Conservation (phyloP, 164 flowering plant species). For the Magnolia sinica region DNA sequence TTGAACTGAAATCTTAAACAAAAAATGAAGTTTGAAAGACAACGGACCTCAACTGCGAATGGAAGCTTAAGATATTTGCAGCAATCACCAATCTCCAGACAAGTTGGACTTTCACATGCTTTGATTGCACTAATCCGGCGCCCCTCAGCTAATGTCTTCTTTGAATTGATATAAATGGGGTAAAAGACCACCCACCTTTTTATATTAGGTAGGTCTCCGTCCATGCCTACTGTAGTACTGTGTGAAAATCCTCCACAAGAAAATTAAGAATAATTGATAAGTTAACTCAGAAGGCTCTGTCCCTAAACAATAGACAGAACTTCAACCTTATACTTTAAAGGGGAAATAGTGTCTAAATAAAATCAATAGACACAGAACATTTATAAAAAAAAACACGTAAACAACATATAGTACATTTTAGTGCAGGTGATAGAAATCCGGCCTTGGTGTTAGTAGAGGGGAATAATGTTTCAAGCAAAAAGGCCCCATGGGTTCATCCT, state of each 20-base stretch:
- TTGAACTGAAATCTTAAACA: too few species aligned
- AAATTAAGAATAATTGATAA: background rate
- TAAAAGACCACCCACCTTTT: slow-evolving; percentile 79
- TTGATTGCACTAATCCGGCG: slow-evolving; percentile 54
- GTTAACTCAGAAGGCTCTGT: too few species aligned
- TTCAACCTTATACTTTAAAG: too few species aligned
- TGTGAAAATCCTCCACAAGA: background rate
- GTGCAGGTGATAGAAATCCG: too few species aligned
- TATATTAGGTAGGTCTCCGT: slow-evolving; percentile 35
- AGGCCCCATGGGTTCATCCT: too few species aligned
- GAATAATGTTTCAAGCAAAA: too few species aligned
- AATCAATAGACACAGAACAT: too few species aligned
- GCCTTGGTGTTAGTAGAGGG: too few species aligned
- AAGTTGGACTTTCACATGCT: slow-evolving; percentile 86
- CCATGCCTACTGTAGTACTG: slow-evolving; percentile 31
- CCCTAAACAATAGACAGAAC: too few species aligned
- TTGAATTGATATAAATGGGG: slow-evolving; percentile 83
- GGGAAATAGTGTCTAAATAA: too few species aligned
- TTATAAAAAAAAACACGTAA: too few species aligned
- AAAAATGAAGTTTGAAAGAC: background rate
- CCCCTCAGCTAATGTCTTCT: slow-evolving; percentile 88
- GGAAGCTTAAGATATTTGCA: slow-evolving; percentile 67
- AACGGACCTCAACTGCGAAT: slow-evolving; percentile 57
- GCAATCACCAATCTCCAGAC: slow-evolving; percentile 68
- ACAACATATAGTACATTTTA: too few species aligned